A percentile compares a stretch with the other conserved stretches of the same genome.
Conservation (phyloP, 352 stramenopile genomes). For the Pythium pyrilobum region DNA sequence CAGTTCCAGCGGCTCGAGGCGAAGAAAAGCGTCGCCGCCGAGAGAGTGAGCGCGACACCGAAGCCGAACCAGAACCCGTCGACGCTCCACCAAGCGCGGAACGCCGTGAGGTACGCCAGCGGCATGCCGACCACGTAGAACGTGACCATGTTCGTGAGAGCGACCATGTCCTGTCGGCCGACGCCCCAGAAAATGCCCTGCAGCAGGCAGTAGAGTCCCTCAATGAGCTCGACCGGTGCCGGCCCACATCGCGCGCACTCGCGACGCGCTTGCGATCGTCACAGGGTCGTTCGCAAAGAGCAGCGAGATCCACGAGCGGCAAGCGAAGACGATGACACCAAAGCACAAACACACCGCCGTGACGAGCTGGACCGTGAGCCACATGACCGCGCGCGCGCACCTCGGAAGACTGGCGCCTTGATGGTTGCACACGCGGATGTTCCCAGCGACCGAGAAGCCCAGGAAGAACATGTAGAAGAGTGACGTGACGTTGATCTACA, state of each 20-base stretch:
- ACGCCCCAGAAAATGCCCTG: conserved; percentile 71
- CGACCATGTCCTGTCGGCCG: conserved; percentile 59
- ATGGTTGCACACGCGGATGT: conserved; percentile 70
- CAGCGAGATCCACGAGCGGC: conserved; percentile 34
- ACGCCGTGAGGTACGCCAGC: conserved; percentile 47
- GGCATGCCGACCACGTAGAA: conserved; percentile 78
- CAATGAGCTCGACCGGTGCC: conserved; percentile 57
- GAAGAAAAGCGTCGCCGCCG: conserved; percentile 20
- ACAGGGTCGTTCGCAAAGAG: conserved; percentile 35
- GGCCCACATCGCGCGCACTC: conserved; percentile 49
- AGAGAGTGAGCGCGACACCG: conserved; percentile 36
- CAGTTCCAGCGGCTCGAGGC: conserved; percentile 36
- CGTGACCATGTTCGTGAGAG: conserved; percentile 51
- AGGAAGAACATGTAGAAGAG: conserved; percentile 77
- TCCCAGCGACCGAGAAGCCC: conserved; percentile 52
- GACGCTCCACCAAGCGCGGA: conserved; percentile 35
- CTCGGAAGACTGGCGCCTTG: conserved; percentile 57
- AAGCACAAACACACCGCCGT: conserved; percentile 28
- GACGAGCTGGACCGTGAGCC: conserved; percentile 30
- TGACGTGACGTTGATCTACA: conserved; percentile 66
- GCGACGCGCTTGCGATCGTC: conserved; percentile 33
- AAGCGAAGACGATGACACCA: conserved; percentile 28
- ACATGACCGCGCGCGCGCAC: conserved; percentile 42
- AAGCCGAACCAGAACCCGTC: conserved; percentile 82
- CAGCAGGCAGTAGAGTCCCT: conserved; percentile 58